Base-by-base conservation (phyloP, 1,139 yeast genomes). In the Sugiyamaella pinicola region DNA sequence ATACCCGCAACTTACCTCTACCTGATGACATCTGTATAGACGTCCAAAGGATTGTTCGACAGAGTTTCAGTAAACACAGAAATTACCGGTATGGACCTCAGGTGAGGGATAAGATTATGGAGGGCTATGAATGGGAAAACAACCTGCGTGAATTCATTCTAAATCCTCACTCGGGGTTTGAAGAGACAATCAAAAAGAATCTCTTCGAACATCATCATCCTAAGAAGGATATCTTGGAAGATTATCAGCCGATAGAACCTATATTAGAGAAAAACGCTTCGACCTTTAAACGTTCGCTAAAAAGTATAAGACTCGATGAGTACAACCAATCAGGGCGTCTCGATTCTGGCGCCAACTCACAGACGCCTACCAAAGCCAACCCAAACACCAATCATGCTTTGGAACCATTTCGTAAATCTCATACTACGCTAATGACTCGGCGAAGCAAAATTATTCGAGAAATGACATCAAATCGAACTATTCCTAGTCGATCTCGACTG, bases 61-160 rank as follows among this genome's bases (percentile, higher is more conserved):
- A 18, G 18, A 37, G 7, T 21, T 54, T 52, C 39, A 38, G 40
- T 10, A 38, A 48, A 17, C 47, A 48, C 18, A 31, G 37, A 24
- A 37, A 21, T 8, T 47, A 49, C 42, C 48, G 47, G 57, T 55
- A 57, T 24, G 58, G 60, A 13, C 51, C 52, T 33, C 40, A 42
- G 21, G 61, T 61, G 1, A 28, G 52, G 13, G 45, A 53, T n/a
- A 52, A 48, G 31, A 35, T 61, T 10, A 6, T 46, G 22, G 58
- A 55, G 19, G 64, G 58, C 5, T 57, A 51, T 39, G 35, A 41
- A 21, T 58, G 62, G 62, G 64, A 60, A 38, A 37, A 37, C 9
- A 28, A 42, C 9, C 45, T 60, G 2, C 49, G 60, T 29, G 45
- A 50, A 6, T 42, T 47, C 26, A 51, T 51, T 13, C 12, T 42